These are phyloP conservation scores for Fusarium nanum DNA, from an alignment of 2,329 filamentous ascomycete genomes.

Conservation along the genomic window DNA sequence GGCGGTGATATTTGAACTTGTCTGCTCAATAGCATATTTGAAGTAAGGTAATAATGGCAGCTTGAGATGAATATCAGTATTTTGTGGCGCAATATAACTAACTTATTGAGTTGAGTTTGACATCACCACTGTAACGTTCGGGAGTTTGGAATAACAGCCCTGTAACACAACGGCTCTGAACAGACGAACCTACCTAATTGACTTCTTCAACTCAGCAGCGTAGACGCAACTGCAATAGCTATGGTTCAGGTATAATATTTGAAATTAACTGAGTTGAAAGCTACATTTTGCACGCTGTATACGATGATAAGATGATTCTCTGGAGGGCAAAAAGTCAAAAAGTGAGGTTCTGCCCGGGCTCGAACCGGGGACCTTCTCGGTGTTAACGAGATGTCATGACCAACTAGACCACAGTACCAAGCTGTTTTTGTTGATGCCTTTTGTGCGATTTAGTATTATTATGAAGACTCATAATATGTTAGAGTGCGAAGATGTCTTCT, in stretches of 20 bases:
- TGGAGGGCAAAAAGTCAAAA: background rate
- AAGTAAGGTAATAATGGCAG: background rate
- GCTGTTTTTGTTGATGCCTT: background rate
- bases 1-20: background rate
- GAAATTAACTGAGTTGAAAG: background rate
- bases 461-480: fast-evolving
- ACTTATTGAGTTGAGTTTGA: background rate
- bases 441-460: fast-evolving
- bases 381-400: background rate
- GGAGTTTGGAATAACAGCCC: background rate
- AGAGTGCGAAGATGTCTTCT: background rate
- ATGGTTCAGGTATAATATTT: background rate
- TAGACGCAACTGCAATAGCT: background rate
- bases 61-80: background rate
- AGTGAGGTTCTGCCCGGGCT: background rate
- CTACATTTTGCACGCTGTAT: background rate
- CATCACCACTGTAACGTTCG: background rate
- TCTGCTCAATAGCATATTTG: background rate
- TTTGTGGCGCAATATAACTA: background rate
- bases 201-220: background rate
- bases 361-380: background rate
- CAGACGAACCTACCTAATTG: background rate
- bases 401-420: background rate
- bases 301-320: background rate
- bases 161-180: background rate